phyloP scores from a whole-genome alignment of 2,329 filamentous ascomycete species.

The Phialophora expanda region DNA sequence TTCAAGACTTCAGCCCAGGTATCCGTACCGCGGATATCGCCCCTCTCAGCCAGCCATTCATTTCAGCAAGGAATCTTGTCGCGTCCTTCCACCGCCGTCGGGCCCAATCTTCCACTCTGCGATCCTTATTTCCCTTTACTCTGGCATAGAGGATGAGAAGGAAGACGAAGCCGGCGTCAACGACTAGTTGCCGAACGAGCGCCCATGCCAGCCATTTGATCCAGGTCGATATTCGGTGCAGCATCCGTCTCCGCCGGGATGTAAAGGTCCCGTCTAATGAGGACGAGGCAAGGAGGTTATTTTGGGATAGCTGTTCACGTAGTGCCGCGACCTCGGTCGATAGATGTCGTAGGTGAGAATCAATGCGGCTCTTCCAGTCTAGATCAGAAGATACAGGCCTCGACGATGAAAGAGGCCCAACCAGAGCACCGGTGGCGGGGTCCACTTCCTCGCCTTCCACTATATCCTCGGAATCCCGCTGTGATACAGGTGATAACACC shows the following conservation, averaged over 20 bases:
- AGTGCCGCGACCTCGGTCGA: slow-evolving; percentile 91
- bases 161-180: slow-evolving; percentile 66
- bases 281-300: slow-evolving; percentile 61
- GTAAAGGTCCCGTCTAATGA: slow-evolving; percentile 42
- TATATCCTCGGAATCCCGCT: slow-evolving; percentile 58
- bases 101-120: slow-evolving; percentile 46
- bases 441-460: slow-evolving; percentile 46
- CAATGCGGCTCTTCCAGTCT: slow-evolving; percentile 60
- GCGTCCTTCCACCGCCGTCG: slow-evolving; percentile 33
- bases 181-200: slow-evolving; percentile 71
- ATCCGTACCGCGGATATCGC: slow-evolving; percentile 12
- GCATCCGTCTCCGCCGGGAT: slow-evolving; percentile 51
- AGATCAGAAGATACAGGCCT: slow-evolving; percentile 12
- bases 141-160: slow-evolving; percentile 50
- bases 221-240: slow-evolving; percentile 71
- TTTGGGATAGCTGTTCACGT: slow-evolving; percentile 83
- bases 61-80: slow-evolving; percentile 8
- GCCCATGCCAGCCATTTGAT: slow-evolving; percentile 72
- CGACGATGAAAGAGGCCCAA: slow-evolving; percentile 39
- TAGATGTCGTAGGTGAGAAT: slow-evolving; percentile 83
- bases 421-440: slow-evolving; percentile 38
- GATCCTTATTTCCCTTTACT: slow-evolving; percentile 47
- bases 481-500: slow-evolving; percentile 83
- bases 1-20: slow-evolving; percentile 4
- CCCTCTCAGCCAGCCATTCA: slow-evolving; percentile 23